A percentile compares a stretch with the other conserved stretches of the same genome.
Evolutionary conservation across 805 yeast species (phyloP).

Genomic region (Cyberlindnera maritima): DNA sequence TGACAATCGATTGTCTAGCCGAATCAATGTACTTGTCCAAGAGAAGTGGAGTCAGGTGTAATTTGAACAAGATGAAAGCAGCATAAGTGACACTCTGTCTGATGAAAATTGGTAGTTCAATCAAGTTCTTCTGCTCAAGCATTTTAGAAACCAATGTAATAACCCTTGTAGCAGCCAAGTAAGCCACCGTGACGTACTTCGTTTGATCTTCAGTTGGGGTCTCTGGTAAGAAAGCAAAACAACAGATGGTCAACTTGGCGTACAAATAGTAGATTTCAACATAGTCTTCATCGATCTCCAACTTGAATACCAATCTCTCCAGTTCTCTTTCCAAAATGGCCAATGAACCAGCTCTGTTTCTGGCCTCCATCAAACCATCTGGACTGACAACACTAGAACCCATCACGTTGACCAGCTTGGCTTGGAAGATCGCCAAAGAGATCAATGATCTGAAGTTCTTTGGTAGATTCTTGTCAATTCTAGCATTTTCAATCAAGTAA

Average conservation of each 20-base stretch:
- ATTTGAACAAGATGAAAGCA: slow-evolving; percentile 72
- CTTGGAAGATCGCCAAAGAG: slow-evolving; percentile 75
- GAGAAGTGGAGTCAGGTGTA: slow-evolving; percentile 75
- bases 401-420: slow-evolving; percentile 79
- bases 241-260: slow-evolving; percentile 76
- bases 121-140: slow-evolving; percentile 64
- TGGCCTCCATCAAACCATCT: slow-evolving; percentile 85
- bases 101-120: slow-evolving; percentile 82
- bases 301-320: slow-evolving; percentile 62
- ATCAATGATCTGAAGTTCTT: slow-evolving; percentile 68
- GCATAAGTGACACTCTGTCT: slow-evolving; percentile 84
- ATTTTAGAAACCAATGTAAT: slow-evolving; percentile 74
- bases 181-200: slow-evolving; percentile 77
- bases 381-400: slow-evolving; percentile 83
- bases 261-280: slow-evolving; percentile 79
- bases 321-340: slow-evolving; percentile 77
- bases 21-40: slow-evolving; percentile 71
- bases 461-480: slow-evolving; percentile 62
- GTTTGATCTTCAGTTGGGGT: slow-evolving; percentile 86
- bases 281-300: slow-evolving; percentile 62
- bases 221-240: slow-evolving; percentile 89
- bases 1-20: slow-evolving; percentile 89
- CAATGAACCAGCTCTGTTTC: slow-evolving; percentile 75
- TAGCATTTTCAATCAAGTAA: slow-evolving; percentile 74
- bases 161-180: slow-evolving; percentile 74